These are phyloP conservation scores for Penicillium sp. DNA, from an alignment of 2,329 filamentous ascomycete genomes.

Conservation along the genomic window DNA sequence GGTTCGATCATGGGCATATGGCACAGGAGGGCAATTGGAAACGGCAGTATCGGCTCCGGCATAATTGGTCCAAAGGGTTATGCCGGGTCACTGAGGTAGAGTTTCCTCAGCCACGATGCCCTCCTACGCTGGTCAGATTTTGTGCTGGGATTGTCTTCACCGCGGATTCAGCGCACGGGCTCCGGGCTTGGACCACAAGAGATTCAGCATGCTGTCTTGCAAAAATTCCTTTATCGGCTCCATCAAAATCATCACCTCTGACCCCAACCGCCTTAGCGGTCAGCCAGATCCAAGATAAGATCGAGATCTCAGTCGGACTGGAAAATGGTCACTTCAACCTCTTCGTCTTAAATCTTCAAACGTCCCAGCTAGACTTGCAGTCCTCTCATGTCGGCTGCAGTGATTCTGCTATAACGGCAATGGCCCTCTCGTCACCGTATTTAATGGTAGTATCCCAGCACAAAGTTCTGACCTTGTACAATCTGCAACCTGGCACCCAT, in stretches of 20 bases:
- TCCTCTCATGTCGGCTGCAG: slow-evolving; percentile 64
- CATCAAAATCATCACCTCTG: slow-evolving; percentile 62
- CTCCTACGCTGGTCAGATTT: slow-evolving; percentile 72
- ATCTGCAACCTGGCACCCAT: slow-evolving; percentile 45
- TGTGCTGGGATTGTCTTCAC: slow-evolving; percentile 76
- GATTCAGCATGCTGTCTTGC: slow-evolving; percentile 61
- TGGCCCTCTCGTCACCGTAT: slow-evolving; percentile 74
- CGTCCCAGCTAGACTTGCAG: slow-evolving; percentile 47
- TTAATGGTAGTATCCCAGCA: slow-evolving; percentile 74
- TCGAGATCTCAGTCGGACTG: slow-evolving; percentile 70
- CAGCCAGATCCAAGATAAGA: slow-evolving; percentile 46
- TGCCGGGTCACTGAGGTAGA: slow-evolving; percentile 78
- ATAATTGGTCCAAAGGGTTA: slow-evolving; percentile 86
- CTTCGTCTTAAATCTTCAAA: slow-evolving; percentile 59
- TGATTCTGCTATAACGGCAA: slow-evolving; percentile 65
- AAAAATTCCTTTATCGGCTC: slow-evolving; percentile 33
- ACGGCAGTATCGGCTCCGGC: slow-evolving; percentile 77
- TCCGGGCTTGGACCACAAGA: slow-evolving; percentile 77
- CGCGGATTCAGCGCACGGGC: slow-evolving; percentile 65
- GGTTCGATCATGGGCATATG: slow-evolving; percentile 61
- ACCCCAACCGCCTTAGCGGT: slow-evolving; percentile 52
- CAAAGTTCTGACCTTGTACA: slow-evolving; percentile 75
- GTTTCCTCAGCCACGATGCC: slow-evolving; percentile 55
- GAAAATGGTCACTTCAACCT: slow-evolving; percentile 69
- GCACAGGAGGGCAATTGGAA: slow-evolving; percentile 73